Base-by-base conservation (phyloP, 805 yeast species). In the Cephaloascus albidus region DNA sequence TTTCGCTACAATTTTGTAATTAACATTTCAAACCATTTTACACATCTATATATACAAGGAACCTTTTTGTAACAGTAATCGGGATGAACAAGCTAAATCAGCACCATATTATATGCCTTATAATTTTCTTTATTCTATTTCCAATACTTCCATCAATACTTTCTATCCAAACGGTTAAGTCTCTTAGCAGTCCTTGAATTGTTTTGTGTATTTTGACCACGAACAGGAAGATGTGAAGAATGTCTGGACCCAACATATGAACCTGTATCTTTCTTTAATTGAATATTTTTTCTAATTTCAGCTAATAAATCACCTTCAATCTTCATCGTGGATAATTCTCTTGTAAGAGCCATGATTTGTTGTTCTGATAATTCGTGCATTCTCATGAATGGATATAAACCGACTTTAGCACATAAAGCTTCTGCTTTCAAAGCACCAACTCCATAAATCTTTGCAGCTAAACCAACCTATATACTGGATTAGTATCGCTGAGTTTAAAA, bases 341-440 rank as follows among this genome's bases (percentile, higher is more conserved):
- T 90, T 31, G 96, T 83, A 35, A 93, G 69, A 28, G 84, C 77
- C 76, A 90, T 73, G 35, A 88, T 72, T 51, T 88, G 95, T 20
- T 87, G 85, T 61, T 93, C 97, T 20, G 83, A 68, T 31, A 93
- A 73, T 61, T 93, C 95, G 57, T 85, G 93, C 85, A 89, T 82
- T 63, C 95, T 78, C 95, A 90, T 89, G 56, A 74, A 70, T 36
- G 97, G 97, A 54, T 89, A 90, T 43, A 93, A 74, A 10, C 96
- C 96, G 18, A 90, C 76, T 55, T 79, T 86, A 32, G 97, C 80
- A 57, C 96, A 88, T 39, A 93, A 68, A 51, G 70, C 68, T 45
- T 74, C 75, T 2, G 97, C 90, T 8, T 84, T 77, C 39, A 65
- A 58, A 36, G 65, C 60, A n/a, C 97, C 96, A 33, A 93, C 68